Base-by-base conservation (phyloP, 2,329 filamentous ascomycete genomes). In the Didymellaceae sp. region DNA sequence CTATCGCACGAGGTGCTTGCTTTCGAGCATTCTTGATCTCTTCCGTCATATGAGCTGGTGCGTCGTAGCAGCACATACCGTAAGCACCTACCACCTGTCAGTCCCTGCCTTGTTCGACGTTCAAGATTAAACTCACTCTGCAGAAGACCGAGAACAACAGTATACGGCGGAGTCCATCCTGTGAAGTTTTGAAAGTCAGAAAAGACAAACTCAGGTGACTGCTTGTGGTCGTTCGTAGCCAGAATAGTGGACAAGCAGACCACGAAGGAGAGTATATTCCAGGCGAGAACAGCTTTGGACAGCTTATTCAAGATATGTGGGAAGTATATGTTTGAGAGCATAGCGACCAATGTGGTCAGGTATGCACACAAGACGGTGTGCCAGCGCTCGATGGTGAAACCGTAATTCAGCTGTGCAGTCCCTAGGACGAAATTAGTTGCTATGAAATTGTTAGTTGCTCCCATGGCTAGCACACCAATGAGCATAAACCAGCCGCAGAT, bases 391-490 rank as follows among this genome's bases (percentile, higher is more conserved):
- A 84, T 83, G 1, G 67, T 74, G 53, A 79, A 84, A 8, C 67
- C 66, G 48, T 80, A 76, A 41, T 79, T 78, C 6, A 84, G 70
- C 30, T 82, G 81, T 8, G 78, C 79, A 57, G 79, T 76, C 4
- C 81, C 82, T 1, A 84, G 76, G 24, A 83, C 70, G 64, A 84
- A 84, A 49, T 83, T 83, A 13, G 80, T 78, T 1, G 73, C 74
- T 45, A 84, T 78, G 48, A 78, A 82, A 60, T 80, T 80, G 59
- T 82, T 82, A 0, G 77, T 78, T 10, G 80, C 79, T 5, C 80
- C 80, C 78, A 82, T 82, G 2, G 78, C 77, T 2, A 82, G 67
- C 24, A 80, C 72, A 3, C 77, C 75, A 18, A 58, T 61, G 13
- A 65, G 48, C 58, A 68, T 62, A 52, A 65, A 65, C 74, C 73